phyloP scores from a whole-genome alignment of 345 rosid species.

The Reutealis trisperma region DNA sequence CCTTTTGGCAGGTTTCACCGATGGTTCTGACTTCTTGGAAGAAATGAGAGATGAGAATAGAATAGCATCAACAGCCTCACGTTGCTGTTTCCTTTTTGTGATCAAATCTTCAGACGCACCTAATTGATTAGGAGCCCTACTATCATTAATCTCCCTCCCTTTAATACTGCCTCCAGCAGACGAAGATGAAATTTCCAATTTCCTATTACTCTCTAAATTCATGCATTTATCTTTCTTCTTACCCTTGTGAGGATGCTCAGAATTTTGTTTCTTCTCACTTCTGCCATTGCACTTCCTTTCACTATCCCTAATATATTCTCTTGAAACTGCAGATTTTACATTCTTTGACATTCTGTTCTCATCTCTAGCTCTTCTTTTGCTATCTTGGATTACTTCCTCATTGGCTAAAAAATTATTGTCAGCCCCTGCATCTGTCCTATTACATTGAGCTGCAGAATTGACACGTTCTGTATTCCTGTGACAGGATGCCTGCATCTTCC shows the following conservation, averaged over 20 bases:
- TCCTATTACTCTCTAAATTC: conserved; percentile 28
- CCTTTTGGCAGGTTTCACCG: conserved; percentile 49
- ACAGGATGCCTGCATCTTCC: conserved; percentile 22
- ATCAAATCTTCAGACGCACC: conserved; percentile 49
- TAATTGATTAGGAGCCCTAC: conserved; percentile 32
- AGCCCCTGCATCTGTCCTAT: conserved; percentile 25
- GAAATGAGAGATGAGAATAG: conserved; percentile 76
- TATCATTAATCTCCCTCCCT: conserved; percentile 29
- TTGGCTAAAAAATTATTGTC: conserved; percentile 26
- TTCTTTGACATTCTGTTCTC: conserved; percentile 31
- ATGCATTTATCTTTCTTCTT: conserved; percentile 26
- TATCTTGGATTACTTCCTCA: conserved; percentile 27
- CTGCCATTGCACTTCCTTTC: conserved; percentile 34
- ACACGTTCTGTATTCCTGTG: conserved; percentile 28
- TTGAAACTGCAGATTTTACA: conserved; percentile 21
- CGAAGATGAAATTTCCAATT: conserved; percentile 31
- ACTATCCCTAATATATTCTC: conserved; percentile 20
- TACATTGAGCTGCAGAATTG: conserved; percentile 5
- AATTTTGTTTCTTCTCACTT: conserved; percentile 25
- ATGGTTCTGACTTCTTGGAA: conserved; percentile 55
- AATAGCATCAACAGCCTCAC: conserved; percentile 89
- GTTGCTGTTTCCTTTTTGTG: conserved; percentile 69
- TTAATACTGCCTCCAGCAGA: conserved; percentile 32
- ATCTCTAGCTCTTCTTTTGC: conserved; percentile 38
- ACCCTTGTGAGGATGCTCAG: conserved; percentile 18